A percentile compares a stretch with the other conserved stretches of the same genome.
These are phyloP conservation scores for Ophiostoma australiae DNA, from an alignment of 2,329 filamentous ascomycete species.

Conservation along the genomic window DNA sequence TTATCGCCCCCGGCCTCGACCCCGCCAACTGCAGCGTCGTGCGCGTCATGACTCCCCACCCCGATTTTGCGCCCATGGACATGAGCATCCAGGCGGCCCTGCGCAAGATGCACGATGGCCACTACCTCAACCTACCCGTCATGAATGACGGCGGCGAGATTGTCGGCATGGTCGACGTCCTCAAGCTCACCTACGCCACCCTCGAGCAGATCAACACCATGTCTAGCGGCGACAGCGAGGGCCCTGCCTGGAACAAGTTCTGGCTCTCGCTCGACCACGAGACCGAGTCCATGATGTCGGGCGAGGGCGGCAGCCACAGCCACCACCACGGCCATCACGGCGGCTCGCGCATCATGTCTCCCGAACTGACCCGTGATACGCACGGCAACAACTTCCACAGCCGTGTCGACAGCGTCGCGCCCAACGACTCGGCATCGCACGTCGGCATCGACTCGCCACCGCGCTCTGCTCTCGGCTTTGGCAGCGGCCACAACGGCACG, in stretches of 20 bases:
- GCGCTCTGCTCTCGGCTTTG: constrained; percentile 51
- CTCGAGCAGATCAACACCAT: constrained; percentile 98
- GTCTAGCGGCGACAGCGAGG: constrained; percentile 80
- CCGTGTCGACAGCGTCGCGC: constrained; percentile 75
- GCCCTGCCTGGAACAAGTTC: constrained; percentile 99
- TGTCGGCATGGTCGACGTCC: constrained; percentile 97
- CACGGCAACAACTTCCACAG: constrained; percentile 35
- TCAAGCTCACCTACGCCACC: constrained; percentile 96
- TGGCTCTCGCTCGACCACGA: constrained; percentile 95
- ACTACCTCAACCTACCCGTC: constrained; percentile 95
- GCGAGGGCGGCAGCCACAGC: constrained; percentile 69
- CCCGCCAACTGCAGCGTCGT: constrained; percentile 95
- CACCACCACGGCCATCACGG: constrained; percentile 61
- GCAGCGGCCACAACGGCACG: constrained; percentile 13
- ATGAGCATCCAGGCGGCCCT: constrained; percentile 98
- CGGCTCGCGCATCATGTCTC: constrained; percentile 66
- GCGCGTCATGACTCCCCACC: constrained; percentile 97
- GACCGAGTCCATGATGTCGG: constrained; percentile 93
- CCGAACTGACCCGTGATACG: constrained; percentile 67
- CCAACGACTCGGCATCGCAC: constrained; percentile 92
- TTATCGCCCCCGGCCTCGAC: constrained; percentile 94
- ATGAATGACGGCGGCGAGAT: constrained; percentile 98
- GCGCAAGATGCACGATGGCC: constrained; percentile 98
- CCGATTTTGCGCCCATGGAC: constrained; percentile 96
- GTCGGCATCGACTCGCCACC: constrained; percentile 74